Base-by-base conservation (phyloP, 768 basidiomycete species). In the Suillus brevipes region DNA sequence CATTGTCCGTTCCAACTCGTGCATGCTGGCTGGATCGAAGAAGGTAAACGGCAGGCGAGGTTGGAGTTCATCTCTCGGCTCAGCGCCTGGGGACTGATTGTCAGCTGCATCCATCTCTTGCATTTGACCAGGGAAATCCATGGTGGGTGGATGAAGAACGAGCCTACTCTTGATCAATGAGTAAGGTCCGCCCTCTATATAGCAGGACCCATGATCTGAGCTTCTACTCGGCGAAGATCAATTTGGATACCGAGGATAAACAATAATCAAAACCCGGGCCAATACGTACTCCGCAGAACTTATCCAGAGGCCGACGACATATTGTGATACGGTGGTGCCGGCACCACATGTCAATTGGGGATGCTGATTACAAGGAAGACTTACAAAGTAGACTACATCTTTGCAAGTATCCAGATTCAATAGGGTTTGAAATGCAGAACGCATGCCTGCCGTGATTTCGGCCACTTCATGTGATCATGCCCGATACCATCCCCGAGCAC, bases 11-110 rank as follows among this genome's bases (percentile, higher is more conserved):
- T 58, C 37, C 37, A 58, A 58, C 37, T 58, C 57, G 1, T 58
- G 57, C 57, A 58, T 40, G 37, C 57, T 58, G 5, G 57, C 57
- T 23, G 37, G 57, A 58, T 58, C 57, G 25, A 58, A 40, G 37
- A 58, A 58, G 23, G 57, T 58, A 40, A 58, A 58, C 4, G 57
- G 57, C 8, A 58, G 37, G 8, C 16, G 57, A 38, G 37, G 37
- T 16, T 23, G 36, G 4, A 2, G 36, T 58, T 25, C 57, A 38
- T 38, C 37, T 6, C 25, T 58, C 4, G 16, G 25, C 2, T 16
- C 23, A 38, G 37, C 23, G 8, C 16, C 7, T 16, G 57, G 23
- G 2, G 57, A 58, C 57, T 40, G 36, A 38, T 57, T 8, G 14
- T 23, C 8, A 40, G 37, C 6, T 16, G 56, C 37, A 10, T 10